Conservation (phyloP, 2,329 filamentous ascomycete genomes). For the Plectosphaerella sp. region DNA sequence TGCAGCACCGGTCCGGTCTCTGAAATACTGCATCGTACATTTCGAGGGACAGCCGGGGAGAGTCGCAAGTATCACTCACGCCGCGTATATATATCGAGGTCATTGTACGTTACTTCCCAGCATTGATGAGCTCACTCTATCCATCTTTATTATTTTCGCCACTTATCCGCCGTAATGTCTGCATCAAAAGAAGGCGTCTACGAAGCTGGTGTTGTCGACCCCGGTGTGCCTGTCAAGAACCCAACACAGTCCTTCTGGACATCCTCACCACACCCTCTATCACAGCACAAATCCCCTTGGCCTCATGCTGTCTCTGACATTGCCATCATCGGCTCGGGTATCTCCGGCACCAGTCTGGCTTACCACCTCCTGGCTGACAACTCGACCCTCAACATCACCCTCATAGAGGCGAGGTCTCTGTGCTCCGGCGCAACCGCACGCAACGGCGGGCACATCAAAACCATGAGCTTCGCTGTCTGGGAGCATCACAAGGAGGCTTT, state of each 20-base stretch:
- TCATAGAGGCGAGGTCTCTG: constrained; percentile 13
- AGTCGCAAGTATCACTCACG: no score
- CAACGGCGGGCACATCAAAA: constrained; percentile 12
- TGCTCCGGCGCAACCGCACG: constrained; percentile 4
- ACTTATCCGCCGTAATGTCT: constrained; percentile 8
- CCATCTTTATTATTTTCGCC: no score
- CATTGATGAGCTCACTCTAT: no score
- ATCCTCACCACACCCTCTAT: constrained; percentile 1
- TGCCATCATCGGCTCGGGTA: constrained; percentile 16
- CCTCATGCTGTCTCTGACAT: constrained; percentile 8
- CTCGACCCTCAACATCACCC: constrained; percentile 9
- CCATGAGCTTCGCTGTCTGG: constrained; percentile 9
- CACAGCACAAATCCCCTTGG: constrained; percentile 12
- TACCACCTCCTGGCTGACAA: constrained; percentile 9
- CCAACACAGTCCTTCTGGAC: constrained; percentile 15
- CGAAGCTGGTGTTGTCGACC: constrained; percentile 14
- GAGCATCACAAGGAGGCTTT: constrained; percentile 8
- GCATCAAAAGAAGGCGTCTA: constrained; percentile 14
- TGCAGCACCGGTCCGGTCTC: no score
- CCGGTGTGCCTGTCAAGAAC: constrained; percentile 11
- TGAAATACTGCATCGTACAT: no score
- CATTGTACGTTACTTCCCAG: no score
- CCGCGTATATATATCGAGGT: background rate
- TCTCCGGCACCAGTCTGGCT: constrained; percentile 11
- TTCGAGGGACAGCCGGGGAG: no score